Percentiles rank a stretch among this genome's conserved stretches.
Evolutionary conservation across 2,329 filamentous ascomycete species (phyloP).

Genomic region (Nemania serpens): DNA sequence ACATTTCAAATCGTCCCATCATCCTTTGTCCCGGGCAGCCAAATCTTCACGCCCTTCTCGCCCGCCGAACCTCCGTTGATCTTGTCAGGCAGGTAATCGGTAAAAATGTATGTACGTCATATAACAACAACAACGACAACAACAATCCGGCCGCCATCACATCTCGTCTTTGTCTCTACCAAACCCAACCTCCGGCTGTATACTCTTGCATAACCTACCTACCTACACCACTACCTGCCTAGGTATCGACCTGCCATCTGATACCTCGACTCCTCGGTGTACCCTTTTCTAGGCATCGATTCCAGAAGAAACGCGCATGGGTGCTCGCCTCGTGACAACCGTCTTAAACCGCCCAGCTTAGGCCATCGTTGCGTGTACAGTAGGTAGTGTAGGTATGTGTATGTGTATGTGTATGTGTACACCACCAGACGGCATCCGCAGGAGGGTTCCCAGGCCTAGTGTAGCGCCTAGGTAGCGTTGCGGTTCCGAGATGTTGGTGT

Average conservation of each 20-base stretch:
- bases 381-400: no score
- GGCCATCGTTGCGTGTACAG: background rate
- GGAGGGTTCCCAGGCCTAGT: slow-evolving; percentile 1
- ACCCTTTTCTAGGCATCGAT: background rate
- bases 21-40: background rate
- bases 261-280: background rate
- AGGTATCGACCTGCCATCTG: background rate
- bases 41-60: background rate
- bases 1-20: slow-evolving; percentile 13
- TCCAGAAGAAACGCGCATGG: background rate
- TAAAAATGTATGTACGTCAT: no score
- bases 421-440: background rate
- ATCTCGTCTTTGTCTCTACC: background rate
- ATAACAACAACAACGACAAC: no score
- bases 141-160: no score
- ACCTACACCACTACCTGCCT: no score
- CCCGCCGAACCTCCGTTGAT: background rate
- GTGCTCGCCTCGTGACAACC: background rate
- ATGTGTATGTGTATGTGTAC: no score
- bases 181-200: background rate
- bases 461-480: background rate
- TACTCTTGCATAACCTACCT: no score
- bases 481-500: slow-evolving; percentile 2
- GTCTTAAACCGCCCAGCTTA: background rate
- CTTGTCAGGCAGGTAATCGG: background rate